Evolutionary conservation across 108 stramenopile species (phyloP).

Genomic region (Thalassiosira profunda): DNA sequence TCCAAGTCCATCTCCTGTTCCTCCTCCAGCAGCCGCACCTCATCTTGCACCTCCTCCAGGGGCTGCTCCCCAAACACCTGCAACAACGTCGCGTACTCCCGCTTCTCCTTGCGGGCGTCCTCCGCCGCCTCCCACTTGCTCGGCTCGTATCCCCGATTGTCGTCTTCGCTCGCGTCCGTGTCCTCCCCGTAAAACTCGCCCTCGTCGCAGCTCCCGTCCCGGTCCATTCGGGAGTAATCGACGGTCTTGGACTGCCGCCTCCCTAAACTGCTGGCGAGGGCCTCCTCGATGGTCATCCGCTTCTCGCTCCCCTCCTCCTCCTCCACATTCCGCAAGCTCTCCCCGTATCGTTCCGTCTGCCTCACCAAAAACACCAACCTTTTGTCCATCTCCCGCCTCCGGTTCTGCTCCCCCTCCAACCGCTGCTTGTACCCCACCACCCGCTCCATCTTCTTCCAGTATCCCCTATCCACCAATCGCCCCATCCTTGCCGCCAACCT

Average conservation of each 20-base stretch:
- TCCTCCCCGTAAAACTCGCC: slow-evolving; percentile 5
- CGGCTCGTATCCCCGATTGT: slow-evolving; percentile 23
- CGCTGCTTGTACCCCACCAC: slow-evolving; percentile 87
- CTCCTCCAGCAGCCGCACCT: slow-evolving; percentile 23
- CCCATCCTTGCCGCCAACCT: slow-evolving; percentile 51
- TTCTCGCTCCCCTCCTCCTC: slow-evolving; percentile 3
- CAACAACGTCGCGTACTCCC: slow-evolving; percentile 21
- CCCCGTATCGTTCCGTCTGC: slow-evolving; percentile 87
- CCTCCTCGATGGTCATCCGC: slow-evolving; percentile 71
- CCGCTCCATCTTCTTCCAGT: slow-evolving; percentile 84
- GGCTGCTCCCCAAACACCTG: slow-evolving; percentile 1
- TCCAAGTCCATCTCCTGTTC: slow-evolving; percentile 41
- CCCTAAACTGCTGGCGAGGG: slow-evolving; percentile 11
- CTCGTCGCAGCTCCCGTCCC: slow-evolving; percentile 15
- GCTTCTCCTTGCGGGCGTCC: slow-evolving; percentile 22
- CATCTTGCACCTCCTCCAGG: slow-evolving; percentile 8
- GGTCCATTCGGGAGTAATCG: slow-evolving; percentile 29
- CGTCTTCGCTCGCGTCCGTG: slow-evolving; percentile 1
- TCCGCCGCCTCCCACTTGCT: slow-evolving; percentile 4
- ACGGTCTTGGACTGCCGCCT: background rate
- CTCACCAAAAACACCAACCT: slow-evolving; percentile 80
- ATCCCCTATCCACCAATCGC: slow-evolving; percentile 46
- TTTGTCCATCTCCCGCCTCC: slow-evolving; percentile 86
- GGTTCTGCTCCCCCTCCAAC: slow-evolving; percentile 57
- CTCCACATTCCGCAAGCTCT: slow-evolving; percentile 26